phyloP scores from a whole-genome alignment of 2,329 filamentous ascomycete genomes.

The Arthrinium phaeospermum region DNA sequence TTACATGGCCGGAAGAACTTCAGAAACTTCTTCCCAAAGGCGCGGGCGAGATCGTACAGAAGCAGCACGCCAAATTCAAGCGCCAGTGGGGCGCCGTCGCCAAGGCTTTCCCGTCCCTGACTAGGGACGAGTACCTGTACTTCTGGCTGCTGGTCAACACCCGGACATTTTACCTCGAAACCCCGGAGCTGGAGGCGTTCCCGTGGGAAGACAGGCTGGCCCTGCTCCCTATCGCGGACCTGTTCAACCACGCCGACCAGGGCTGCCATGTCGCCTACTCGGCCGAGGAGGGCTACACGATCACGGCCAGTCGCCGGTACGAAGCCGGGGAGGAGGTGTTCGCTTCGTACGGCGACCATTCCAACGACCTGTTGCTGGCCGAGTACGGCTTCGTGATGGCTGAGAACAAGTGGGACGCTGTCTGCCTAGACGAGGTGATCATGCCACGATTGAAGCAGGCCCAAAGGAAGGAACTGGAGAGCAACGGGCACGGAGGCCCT shows the following conservation, averaged over 20 bases:
- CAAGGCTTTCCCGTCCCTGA: constrained; percentile 8
- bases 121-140: constrained; percentile 49
- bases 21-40: constrained; percentile 17
- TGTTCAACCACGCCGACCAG: constrained; percentile 22
- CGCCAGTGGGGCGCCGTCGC: constrained; percentile 12
- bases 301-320: constrained; percentile 20
- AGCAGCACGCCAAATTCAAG: constrained; percentile 34
- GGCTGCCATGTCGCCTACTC: constrained; percentile 21
- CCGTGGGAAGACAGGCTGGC: constrained; percentile 20
- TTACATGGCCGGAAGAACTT: constrained; percentile 17
- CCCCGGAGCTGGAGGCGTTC: constrained; percentile 42
- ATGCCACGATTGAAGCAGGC: constrained; percentile 18
- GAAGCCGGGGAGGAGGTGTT: constrained; percentile 49
- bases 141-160: constrained; percentile 67
- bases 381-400: constrained; percentile 44
- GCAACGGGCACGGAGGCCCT: neutral
- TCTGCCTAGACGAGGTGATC: constrained; percentile 28
- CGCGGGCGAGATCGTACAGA: neutral
- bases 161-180: constrained; percentile 63
- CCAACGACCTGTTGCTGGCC: constrained; percentile 56
- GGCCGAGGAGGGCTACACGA: constrained; percentile 8
- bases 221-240: constrained; percentile 22
- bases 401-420: constrained; percentile 29
- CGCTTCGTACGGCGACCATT: constrained; percentile 56
- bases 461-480: neutral